These are phyloP conservation scores for Colletotrichum lini DNA, from an alignment of 2,329 filamentous ascomycete genomes.

Conservation along the genomic window DNA sequence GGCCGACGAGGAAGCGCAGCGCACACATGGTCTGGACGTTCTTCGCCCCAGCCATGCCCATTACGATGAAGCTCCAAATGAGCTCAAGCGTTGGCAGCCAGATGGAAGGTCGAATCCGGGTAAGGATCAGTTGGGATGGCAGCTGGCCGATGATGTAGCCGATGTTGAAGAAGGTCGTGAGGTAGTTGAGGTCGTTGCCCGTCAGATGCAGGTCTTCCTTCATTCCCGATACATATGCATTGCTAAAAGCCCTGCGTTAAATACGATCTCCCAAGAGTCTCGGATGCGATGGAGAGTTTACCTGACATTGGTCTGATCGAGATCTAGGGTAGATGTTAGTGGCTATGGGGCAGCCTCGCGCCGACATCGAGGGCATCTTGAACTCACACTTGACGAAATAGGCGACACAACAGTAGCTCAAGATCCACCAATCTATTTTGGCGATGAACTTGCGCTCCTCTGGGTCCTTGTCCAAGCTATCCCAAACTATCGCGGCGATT, in stretches of 20 bases:
- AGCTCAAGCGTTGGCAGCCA: constrained; percentile 57
- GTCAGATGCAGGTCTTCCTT: constrained; percentile 67
- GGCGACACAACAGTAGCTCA: constrained; percentile 54
- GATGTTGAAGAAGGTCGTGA: constrained; percentile 68
- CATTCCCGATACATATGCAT: constrained; percentile 60
- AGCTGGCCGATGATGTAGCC: constrained; percentile 69
- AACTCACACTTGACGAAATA: constrained; percentile 55
- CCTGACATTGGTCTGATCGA: constrained; percentile 4
- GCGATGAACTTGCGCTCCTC: constrained; percentile 51
- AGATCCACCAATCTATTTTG: constrained; percentile 54
- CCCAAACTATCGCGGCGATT: constrained; percentile 49
- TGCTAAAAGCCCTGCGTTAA: constrained; percentile 47
- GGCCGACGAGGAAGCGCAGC: constrained; percentile 61
- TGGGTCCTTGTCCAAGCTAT: constrained; percentile 51
- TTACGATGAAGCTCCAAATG: constrained; percentile 52
- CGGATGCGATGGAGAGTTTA: neutral
- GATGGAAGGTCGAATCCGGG: constrained; percentile 55
- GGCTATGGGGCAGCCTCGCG: neutral
- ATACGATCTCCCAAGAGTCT: neutral
- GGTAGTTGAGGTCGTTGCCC: constrained; percentile 69
- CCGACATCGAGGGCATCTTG: neutral
- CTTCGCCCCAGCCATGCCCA: constrained; percentile 55
- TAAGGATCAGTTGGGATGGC: constrained; percentile 57
- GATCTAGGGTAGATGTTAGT: neutral
- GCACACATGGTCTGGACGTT: constrained; percentile 55